Base-by-base conservation (phyloP, 768 basidiomycete genomes). In the Tricholoma matsutake region DNA sequence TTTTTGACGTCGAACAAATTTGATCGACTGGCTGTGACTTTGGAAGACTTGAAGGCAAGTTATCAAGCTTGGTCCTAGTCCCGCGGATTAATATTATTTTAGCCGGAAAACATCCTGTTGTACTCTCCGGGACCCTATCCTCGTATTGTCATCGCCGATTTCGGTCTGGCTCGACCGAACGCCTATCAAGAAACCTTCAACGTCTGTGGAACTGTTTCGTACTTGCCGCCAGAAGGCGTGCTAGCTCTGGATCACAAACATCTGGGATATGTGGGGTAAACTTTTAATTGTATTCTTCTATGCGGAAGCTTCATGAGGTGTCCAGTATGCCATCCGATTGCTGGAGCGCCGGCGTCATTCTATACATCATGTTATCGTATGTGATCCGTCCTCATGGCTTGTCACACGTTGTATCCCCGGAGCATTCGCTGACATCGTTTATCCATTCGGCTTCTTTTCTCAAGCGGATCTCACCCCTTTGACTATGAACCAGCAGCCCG, bases 81-180 rank as follows among this genome's bases (percentile, higher is more conserved):
- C 43, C 14, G 47, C 28, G 57, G 6, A 54, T 18, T 31, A 5
- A n/a, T 43, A 39, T 32, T 53, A 35, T 55, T 37, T 14, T 64
- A 86, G 91, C 92, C 92, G 28, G 92, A 94, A 75, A 94, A 94
- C 64, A 89, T 94, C 41, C 78, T 94, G 13, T 79, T 94, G 4
- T 78, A 86, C 65, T 79, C 83, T 5, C 90, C 92, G n/a, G 92
- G 92, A 9, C 84, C 90, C 2, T 94, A 92, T 69, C 92, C 92
- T 54, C 89, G 88, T 41, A 86, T 94, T 41, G 80, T 91, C 55
- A 87, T 94, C 39, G 92, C 92, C 18, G 92, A 94, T 72, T 94
- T 94, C 69, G 92, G 92, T 8, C 83, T 93, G 16, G 92, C 92
- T 9, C 85, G 91, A 16, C 84, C 86, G 6, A 86, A 86, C 65